A percentile compares a stretch with the other conserved stretches of the same genome.
Evolutionary conservation across 768 basidiomycete species (phyloP).

Genomic region (Auricularia sp.): DNA sequence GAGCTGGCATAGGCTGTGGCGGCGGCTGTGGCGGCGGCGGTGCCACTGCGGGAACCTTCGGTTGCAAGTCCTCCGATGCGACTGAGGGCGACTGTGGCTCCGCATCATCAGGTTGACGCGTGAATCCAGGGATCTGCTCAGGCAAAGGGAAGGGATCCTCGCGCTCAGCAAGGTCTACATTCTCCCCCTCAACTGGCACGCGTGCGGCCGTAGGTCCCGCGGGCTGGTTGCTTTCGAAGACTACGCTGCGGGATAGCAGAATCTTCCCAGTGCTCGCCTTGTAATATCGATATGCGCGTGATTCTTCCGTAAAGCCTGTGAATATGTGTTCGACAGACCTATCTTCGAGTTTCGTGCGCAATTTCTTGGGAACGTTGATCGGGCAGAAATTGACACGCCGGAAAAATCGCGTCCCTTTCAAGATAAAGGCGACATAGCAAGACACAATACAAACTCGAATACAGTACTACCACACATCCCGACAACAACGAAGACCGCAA

Average conservation of each 20-base stretch:
- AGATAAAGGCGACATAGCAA: too few relatives aligned
- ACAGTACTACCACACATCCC: too few relatives aligned
- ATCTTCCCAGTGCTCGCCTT: neutral
- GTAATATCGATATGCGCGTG: neutral
- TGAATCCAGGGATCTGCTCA: too few relatives aligned
- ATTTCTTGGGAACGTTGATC: neutral
- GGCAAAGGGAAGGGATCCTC: neutral
- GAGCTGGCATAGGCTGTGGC: too few relatives aligned
- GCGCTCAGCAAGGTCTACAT: neutral
- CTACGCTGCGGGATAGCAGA: neutral
- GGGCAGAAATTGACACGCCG: too few relatives aligned
- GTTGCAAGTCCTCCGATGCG: neutral
- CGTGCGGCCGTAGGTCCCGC: neutral
- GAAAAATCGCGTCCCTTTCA: too few relatives aligned
- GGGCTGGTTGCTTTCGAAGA: neutral
- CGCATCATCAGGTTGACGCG: neutral
- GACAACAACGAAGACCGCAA: too few relatives aligned
- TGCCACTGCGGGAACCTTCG: neutral
- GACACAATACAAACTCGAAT: too few relatives aligned
- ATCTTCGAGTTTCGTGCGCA: neutral
- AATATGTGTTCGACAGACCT: neutral
- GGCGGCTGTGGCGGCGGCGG: too few relatives aligned
- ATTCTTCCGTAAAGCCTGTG: neutral
- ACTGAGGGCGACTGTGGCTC: neutral
- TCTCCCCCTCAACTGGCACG: constrained; percentile 1